phyloP scores from a whole-genome alignment of 371 early-diverging fungal genomes.

The Mucor velutinosus region DNA sequence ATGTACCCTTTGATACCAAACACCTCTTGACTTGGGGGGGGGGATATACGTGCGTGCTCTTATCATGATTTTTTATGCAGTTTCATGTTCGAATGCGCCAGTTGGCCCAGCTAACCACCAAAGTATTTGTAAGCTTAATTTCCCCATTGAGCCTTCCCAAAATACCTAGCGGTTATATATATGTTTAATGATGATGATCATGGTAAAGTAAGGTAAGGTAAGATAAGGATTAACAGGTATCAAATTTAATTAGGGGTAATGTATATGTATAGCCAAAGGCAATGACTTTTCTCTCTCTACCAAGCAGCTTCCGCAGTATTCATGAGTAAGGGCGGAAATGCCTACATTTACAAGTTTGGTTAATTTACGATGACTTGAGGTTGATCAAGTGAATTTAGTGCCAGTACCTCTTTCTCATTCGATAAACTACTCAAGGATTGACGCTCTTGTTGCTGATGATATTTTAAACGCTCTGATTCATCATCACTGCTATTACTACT shows the following conservation, averaged over 20 bases:
- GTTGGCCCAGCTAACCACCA: too few species aligned
- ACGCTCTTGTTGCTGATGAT: constrained; percentile 1
- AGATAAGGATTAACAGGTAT: neutral
- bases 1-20: too few species aligned
- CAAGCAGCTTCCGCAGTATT: constrained; percentile 26
- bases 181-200: too few species aligned
- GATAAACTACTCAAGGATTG: neutral
- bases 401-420: neutral
- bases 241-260: neutral
- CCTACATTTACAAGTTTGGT: neutral
- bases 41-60: too few species aligned
- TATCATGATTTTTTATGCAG: too few species aligned
- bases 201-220: neutral
- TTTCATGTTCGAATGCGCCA: too few species aligned
- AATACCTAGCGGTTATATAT: too few species aligned
- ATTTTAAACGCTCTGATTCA: neutral
- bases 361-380: neutral
- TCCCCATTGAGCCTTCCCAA: too few species aligned
- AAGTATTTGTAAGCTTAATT: too few species aligned
- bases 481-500: constrained; percentile 14
- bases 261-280: neutral
- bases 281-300: neutral
- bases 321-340: constrained; percentile 6
- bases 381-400: neutral
- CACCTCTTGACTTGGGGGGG: too few species aligned